These are phyloP conservation scores for Insectozyma bohioensis DNA, from an alignment of 1,139 yeast genomes.

Conservation along the genomic window DNA sequence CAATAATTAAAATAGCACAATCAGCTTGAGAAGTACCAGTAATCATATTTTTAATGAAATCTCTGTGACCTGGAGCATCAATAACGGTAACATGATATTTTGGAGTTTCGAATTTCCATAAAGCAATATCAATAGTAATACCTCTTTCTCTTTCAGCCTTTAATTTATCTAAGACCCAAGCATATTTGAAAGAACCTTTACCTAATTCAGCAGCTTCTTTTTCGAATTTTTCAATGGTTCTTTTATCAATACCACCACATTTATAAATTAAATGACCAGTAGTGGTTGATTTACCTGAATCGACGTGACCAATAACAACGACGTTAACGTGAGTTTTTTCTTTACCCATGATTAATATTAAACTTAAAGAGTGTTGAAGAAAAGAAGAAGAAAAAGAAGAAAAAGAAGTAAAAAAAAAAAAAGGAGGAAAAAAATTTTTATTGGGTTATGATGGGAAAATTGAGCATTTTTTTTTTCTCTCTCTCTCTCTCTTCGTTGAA, in stretches of 20 bases:
- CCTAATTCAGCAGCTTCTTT: slow-evolving; percentile 98
- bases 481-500: too few species aligned
- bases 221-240: slow-evolving; percentile 98
- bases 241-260: slow-evolving; percentile 91
- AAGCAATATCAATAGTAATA: slow-evolving; percentile 93
- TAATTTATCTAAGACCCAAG: slow-evolving; percentile 94
- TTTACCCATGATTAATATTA: slow-evolving; percentile 61
- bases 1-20: slow-evolving; percentile 86
- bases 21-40: slow-evolving; percentile 94
- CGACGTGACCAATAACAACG: slow-evolving; percentile 99
- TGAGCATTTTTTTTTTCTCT: too few species aligned
- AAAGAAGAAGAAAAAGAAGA: slow-evolving; percentile 9
- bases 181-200: slow-evolving; percentile 98
- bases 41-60: slow-evolving; percentile 94
- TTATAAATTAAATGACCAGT: slow-evolving; percentile 99
- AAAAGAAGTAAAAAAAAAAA: slow-evolving; percentile 7
- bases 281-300: slow-evolving; percentile 91
- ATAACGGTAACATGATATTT: slow-evolving; percentile 90
- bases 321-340: slow-evolving; percentile 98
- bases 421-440: slow-evolving; percentile 2
- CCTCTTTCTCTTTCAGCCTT: slow-evolving; percentile 98
- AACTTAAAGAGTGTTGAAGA: slow-evolving; percentile 9
- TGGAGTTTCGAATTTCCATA: slow-evolving; percentile 96
- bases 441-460: neutral
- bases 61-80: slow-evolving; percentile 97